A percentile compares a stretch with the other conserved stretches of the same genome.
Evolutionary conservation across 257 asterid species (phyloP).

Genomic region (Solanum ahanhuiri): DNA sequence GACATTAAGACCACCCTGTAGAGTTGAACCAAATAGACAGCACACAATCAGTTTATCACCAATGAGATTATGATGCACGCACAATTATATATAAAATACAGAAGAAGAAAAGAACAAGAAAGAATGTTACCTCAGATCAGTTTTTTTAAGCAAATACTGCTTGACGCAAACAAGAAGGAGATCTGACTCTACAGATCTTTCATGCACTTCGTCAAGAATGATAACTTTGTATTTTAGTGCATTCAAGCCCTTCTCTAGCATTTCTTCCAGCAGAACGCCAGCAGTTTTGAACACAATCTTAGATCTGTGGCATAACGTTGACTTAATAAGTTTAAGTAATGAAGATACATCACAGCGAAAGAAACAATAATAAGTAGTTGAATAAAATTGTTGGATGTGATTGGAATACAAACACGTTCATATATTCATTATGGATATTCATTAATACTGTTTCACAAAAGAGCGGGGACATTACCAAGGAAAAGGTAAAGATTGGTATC

Average conservation of each 20-base stretch:
- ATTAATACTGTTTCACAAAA: not conserved
- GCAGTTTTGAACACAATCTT: constrained; percentile 95
- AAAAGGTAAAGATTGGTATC: not conserved
- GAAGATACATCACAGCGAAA: not conserved
- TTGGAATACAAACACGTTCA: not conserved
- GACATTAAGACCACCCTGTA: constrained; percentile 97
- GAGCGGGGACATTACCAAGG: not conserved
- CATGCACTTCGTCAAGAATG: constrained; percentile 96
- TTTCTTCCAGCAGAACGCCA: constrained; percentile 95
- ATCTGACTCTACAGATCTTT: constrained; percentile 98
- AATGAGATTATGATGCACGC: not conserved
- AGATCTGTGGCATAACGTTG: constrained; percentile 39
- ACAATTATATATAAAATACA: not conserved
- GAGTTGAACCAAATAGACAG: constrained; percentile 17
- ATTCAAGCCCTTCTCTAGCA: constrained; percentile 80
- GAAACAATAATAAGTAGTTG: not conserved
- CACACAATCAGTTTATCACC: not conserved
- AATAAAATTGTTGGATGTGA: not conserved
- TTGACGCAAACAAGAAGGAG: constrained; percentile 90
- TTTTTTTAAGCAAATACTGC: constrained; percentile 67
- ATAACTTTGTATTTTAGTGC: constrained; percentile 91
- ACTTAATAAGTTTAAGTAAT: constrained; percentile 4
- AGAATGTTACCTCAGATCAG: constrained; percentile 48
- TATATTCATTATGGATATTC: not conserved
- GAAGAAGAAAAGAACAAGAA: not conserved